Evolutionary conservation across 2,329 filamentous ascomycete genomes (phyloP), one percentile per base, ranked within the genome.

Genomic region (Pseudopyricularia javanii): DNA sequence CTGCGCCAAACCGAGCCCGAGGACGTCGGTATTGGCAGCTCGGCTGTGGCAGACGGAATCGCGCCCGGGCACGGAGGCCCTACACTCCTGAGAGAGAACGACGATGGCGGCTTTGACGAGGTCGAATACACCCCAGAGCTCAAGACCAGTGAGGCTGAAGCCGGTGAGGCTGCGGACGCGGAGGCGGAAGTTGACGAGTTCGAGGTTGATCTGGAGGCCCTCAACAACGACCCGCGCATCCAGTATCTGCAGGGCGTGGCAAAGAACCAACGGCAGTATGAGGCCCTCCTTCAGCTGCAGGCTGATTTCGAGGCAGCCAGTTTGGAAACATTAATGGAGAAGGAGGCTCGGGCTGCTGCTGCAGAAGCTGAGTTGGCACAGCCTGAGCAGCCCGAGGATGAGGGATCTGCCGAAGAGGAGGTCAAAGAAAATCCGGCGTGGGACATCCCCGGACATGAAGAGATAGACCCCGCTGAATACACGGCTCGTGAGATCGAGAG

Each of bases 1-100:
- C 64, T 87, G 56, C 75, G 82, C 43, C 74, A 78, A 51, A 84
- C 80, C 2, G 66, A 62, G 7, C 74, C 78, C 1, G 81, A 83
- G 54, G 79, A 85, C 64, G 73, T 81, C 4, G 80, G 68, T 26
- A 75, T 71, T 55, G 68, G 71, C 1, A 56, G 69, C 54, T 50
- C 66, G 63, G 59, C 60, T 8, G 56, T 55, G 26, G 58, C 58
- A 11, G 59, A 56, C 15, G 56, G 56, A n/a, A 48, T 51, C 7
- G n/a, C 56, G 57, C 22, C 40, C 15, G 20, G 40, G 59, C 59
- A 40, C 50, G 58, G 17, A 63, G 68, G 51, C 69, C 67, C 59
- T 73, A 71, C 60, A 64, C 73, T 87, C 15, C 59, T 86, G 50
- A 73, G 74, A 56, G 71, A 81, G 59, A 73, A 74, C 0, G 71